A percentile compares a stretch with the other conserved stretches of the same genome.
phyloP scores from a whole-genome alignment of 2,329 filamentous ascomycete genomes.

The Clonostachys chloroleuca region DNA sequence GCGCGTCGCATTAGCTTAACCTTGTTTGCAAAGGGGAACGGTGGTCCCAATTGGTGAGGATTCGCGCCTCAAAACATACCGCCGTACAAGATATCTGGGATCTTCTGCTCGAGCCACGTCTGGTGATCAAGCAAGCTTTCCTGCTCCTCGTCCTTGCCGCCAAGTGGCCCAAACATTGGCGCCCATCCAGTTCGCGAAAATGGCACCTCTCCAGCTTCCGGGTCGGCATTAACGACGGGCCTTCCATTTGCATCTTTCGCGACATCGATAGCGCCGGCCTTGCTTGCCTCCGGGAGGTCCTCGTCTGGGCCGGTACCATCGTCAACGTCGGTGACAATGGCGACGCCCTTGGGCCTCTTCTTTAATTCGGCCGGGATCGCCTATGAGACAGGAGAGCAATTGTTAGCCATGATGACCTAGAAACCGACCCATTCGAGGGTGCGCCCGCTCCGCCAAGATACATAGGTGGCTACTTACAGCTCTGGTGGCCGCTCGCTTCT shows the following conservation, averaged over 20 bases:
- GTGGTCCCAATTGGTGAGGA: neutral
- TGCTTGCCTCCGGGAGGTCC: slow-evolving; percentile 72
- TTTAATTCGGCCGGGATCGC: slow-evolving; percentile 31
- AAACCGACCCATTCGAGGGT: too few species aligned
- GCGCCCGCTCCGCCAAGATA: too few species aligned
- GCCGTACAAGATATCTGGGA: slow-evolving; percentile 89
- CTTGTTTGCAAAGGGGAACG: neutral
- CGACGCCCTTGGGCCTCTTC: slow-evolving; percentile 51
- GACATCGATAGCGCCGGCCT: slow-evolving; percentile 60
- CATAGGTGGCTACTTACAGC: slow-evolving; percentile 49
- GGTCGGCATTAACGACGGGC: slow-evolving; percentile 42
- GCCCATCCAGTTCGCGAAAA: slow-evolving; percentile 73
- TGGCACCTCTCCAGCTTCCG: slow-evolving; percentile 44
- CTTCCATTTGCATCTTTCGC: slow-evolving; percentile 44
- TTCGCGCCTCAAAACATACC: slow-evolving; percentile 40
- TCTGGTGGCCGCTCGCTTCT: slow-evolving; percentile 63
- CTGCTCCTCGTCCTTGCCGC: slow-evolving; percentile 48
- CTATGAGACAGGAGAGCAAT: slow-evolving; percentile 9
- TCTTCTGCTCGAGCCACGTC: slow-evolving; percentile 76
- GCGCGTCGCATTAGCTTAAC: slow-evolving; percentile 4
- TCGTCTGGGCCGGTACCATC: slow-evolving; percentile 66
- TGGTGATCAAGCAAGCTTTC: slow-evolving; percentile 81
- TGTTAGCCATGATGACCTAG: too few species aligned
- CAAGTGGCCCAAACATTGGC: slow-evolving; percentile 73
- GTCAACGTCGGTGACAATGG: slow-evolving; percentile 75